Base-by-base conservation (phyloP, 495 filamentous ascomycete genomes). In the Saxophila tyrrhenica region DNA sequence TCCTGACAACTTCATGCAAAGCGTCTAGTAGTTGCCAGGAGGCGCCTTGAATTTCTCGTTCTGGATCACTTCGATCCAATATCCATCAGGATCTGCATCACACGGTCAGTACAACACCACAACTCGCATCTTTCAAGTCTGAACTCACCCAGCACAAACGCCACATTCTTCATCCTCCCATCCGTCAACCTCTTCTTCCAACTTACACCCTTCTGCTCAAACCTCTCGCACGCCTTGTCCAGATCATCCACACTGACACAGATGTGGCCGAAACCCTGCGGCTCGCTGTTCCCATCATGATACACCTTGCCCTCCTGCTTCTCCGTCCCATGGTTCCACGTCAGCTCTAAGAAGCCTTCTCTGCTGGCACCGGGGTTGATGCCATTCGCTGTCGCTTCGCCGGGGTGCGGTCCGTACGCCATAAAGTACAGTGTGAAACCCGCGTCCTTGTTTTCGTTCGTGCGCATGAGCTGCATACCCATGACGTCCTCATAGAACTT, bases 261-360 rank as follows among this genome's bases (percentile, higher is more conserved):
- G 56, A 94, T 87, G 63, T 94, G 88, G 0, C 91, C 91, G 62
- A 95, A 98, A 24, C 92, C 92, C 67, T 96, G 87, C 1, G 90
- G 92, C 68, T 94, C 73, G 20, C 80, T 72, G 67, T 98, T 98
- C 10, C 92, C 92, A 60, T 94, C 82, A 65, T 98, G 92, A 64
- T 98, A 98, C 42, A 81, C 82, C 62, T 89, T 88, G 45, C 75
- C 72, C 52, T 82, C 75, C 60, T 96, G 81, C 64, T 87, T 91
- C 75, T 98, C 92, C 1, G 92, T 96, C 41, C 92, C 92, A 59
- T 95, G 92, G 66, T 98, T 96, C 87, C 88, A 95, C 20, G 90
- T 96, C 61, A 98, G 64, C 72, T 95, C 90, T 11, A 96, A 72
- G 50, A 96, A 64, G 1, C 91, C 91, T 65, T 96, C 91, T 48